Conservation (phyloP, 768 basidiomycete species). For the Antrodiella citrinella region DNA sequence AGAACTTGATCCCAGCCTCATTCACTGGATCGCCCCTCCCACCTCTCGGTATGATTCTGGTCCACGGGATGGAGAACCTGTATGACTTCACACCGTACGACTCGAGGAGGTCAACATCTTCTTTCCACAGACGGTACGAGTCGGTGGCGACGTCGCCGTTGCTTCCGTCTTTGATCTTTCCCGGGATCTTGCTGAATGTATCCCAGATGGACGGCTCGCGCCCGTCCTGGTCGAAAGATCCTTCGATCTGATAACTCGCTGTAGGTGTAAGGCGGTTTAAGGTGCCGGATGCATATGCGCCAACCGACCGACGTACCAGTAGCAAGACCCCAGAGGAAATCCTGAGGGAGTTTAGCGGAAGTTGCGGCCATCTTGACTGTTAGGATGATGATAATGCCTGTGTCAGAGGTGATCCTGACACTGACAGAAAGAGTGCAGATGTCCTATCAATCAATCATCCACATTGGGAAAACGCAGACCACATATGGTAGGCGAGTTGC, state of each 20-base stretch:
- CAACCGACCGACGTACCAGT: slow-evolving; percentile 40
- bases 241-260: slow-evolving; percentile 46
- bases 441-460: too few species aligned
- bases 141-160: slow-evolving; percentile 40
- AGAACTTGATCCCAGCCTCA: slow-evolving; percentile 37
- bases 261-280: background rate
- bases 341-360: slow-evolving; percentile 32
- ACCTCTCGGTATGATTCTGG: slow-evolving; percentile 43
- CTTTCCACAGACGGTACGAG: slow-evolving; percentile 34
- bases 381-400: too few species aligned
- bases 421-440: too few species aligned
- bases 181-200: slow-evolving; percentile 33
- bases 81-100: slow-evolving; percentile 40
- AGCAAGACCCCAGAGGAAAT: slow-evolving; percentile 65
- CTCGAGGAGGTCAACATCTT: slow-evolving; percentile 38
- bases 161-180: slow-evolving; percentile 35
- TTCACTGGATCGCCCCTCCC: slow-evolving; percentile 40
- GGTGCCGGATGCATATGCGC: background rate
- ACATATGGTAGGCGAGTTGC: too few species aligned
- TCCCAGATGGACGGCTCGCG: slow-evolving; percentile 43
- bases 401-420: too few species aligned
- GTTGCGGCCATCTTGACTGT: background rate
- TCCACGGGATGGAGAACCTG: slow-evolving; percentile 47
- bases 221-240: slow-evolving; percentile 29
- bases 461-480: too few species aligned